Base-by-base conservation (phyloP, 2,329 filamentous ascomycete species). In the Exophiala dermatitidis region DNA sequence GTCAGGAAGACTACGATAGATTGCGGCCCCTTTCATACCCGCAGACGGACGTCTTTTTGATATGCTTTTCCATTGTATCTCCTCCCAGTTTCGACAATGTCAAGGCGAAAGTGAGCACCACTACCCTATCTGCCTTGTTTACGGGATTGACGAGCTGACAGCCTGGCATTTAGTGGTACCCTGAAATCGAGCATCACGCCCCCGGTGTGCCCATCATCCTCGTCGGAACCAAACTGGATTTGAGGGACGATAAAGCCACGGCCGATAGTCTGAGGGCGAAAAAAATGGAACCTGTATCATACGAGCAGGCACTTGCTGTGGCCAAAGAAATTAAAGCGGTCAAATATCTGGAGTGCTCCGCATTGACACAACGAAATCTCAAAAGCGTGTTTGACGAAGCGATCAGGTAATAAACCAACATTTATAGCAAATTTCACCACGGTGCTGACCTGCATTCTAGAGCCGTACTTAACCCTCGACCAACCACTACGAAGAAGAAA, bases 351-450 rank as follows among this genome's bases (percentile, higher is more conserved):
- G 93, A 98, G 74, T 98, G 93, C 75, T 97, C 93, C 48, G 93
- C 93, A 45, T 77, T 98, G 63, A 98, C 93, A 36, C 93, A 97
- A 77, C 80, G 91, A 67, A 96, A 96, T 72, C 74, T 98, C 64
- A 98, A 98, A 84, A 95, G 89, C 66, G 93, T 98, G 46, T 98
- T 98, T 68, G 93, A 98, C 68, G 91, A 96, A 74, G 93, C 93
- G 33, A 98, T 98, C 68, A 85, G 93, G 93, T 97, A 75, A 64
- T 85, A 74, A 19, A 12, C 19, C 19, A 31, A 19, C 40, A 36
- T 10, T 4, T 5, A 47, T 9, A 29, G 32, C n/a, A 31, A 41
- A 34, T 30, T 32, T 30, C 9, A 42, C 40, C 50, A 51, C 31
- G 48, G 30, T 29, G 30, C 50, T 52, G 42, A 56, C 38, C n/a